These are phyloP conservation scores for Saccharum officinarum DNA, from an alignment of 176 grass and related monocot species.

Conservation along the genomic window DNA sequence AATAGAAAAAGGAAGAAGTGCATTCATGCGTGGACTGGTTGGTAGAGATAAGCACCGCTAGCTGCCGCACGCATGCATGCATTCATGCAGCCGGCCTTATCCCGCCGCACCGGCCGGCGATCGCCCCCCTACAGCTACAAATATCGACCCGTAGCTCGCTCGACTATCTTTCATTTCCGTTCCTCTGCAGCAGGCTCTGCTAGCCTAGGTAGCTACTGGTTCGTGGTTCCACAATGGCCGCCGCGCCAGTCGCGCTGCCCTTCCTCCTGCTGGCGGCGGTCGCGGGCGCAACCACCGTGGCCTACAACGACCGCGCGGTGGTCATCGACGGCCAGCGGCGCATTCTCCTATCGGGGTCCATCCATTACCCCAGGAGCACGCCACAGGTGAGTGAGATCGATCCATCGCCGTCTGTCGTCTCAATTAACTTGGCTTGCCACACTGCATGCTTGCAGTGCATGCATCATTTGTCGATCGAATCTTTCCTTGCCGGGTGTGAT, in stretches of 20 bases:
- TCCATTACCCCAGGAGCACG: conserved; percentile 63
- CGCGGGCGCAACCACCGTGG: not conserved
- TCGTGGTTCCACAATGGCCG: not conserved
- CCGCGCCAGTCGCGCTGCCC: not conserved
- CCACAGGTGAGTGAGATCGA: conserved; percentile 25
- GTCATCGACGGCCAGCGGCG: conserved; percentile 57
- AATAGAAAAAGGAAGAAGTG: no score
- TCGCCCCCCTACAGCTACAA: no score
- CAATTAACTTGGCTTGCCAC: no score
- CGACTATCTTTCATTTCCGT: no score
- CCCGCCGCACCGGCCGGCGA: no score
- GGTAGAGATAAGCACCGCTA: no score
- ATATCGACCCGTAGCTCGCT: no score
- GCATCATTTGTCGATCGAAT: not conserved
- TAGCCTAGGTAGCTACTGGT: not conserved
- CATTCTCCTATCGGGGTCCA: conserved; percentile 56
- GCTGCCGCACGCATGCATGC: no score
- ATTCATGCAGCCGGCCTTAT: not conserved
- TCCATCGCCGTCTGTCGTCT: no score
- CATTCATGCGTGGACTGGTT: no score
- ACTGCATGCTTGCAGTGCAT: no score
- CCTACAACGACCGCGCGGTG: conserved; percentile 38
- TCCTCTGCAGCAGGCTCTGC: not conserved
- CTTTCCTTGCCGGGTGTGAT: no score
- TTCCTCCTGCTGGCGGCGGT: not conserved